A percentile compares a stretch with the other conserved stretches of the same genome.
Evolutionary conservation across 148 eudicot species (phyloP).

Genomic region (Rhododendron mucronatum): DNA sequence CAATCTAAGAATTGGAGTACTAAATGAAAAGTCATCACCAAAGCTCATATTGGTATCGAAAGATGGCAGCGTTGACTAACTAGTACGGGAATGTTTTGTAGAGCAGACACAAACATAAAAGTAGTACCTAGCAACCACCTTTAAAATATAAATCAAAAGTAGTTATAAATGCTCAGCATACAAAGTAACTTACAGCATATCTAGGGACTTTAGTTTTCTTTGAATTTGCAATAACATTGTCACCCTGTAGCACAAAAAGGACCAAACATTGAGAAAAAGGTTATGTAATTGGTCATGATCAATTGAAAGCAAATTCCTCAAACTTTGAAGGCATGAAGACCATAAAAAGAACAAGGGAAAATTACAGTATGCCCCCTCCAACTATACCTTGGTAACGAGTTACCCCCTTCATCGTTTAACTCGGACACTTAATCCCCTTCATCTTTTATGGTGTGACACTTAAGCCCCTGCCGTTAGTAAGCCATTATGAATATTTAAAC

Average conservation of each 20-base stretch:
- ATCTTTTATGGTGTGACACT: no score
- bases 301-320: constrained; percentile 7
- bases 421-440: no score
- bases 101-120: not conserved
- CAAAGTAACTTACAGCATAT: constrained; percentile 58
- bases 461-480: no score
- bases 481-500: no score
- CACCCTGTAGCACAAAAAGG: constrained; percentile 39
- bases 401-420: no score
- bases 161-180: constrained; percentile 27
- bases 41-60: constrained; percentile 1
- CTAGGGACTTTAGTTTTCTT: constrained; percentile 58
- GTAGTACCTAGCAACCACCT: not conserved
- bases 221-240: constrained; percentile 25
- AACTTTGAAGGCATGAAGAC: not conserved
- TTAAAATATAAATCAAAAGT: not conserved
- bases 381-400: no score
- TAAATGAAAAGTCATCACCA: not conserved
- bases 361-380: no score
- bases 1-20: not conserved
- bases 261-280: not conserved
- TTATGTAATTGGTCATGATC: not conserved
- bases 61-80: not conserved
- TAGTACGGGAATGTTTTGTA: not conserved
- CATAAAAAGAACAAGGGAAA: not conserved